Base-by-base conservation (phyloP, 306 rosid species). In the Notholithocarpus densiflorus region DNA sequence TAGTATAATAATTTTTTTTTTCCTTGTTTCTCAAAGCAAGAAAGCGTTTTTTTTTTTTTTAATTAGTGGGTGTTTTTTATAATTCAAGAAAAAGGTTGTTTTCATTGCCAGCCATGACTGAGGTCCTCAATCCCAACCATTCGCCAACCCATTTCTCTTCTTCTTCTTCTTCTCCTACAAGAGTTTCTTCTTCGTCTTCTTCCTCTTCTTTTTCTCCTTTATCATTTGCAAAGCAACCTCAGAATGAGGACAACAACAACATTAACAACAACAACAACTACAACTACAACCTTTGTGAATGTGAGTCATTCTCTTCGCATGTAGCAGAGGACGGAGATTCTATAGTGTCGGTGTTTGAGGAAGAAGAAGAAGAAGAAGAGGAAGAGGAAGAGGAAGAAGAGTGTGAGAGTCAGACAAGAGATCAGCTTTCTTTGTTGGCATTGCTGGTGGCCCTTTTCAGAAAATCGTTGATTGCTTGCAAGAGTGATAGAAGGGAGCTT, bases 21-120 rank as follows among this genome's bases (percentile, higher is more conserved):
- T 55, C 15, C 15, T 77, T 32, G 43, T 56, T 82, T 74, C 66
- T 81, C 54, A 71, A 73, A 65, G 34, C 79, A 56, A 79, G 31
- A 71, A 3, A 80, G 27, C 51, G 4, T 37, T 81, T 75, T 13
- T 5, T 29, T 37, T 76, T 81, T 75, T 13, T 5, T 29, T 37
- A 74, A 48, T 48, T 48, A 10, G 14, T 11, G 53, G 15, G 53
- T 12, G 14, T 48, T 48, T 48, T 76, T 87, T 82, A 66, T 82
- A 74, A 77, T 83, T 77, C 80, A 81, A 84, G 86, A 56, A 83
- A 48, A 82, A 73, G 82, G 72, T 81, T 84, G 57, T 81, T 87
- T 82, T 78, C 92, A 79, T 84, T 86, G 90, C 90, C 92, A 87
- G 85, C 92, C 87, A 94, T 92, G 97, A 94, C 92, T 43, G 88